These are phyloP conservation scores for Boletus patriciae DNA, from an alignment of 768 basidiomycete species.

Conservation along the genomic window DNA sequence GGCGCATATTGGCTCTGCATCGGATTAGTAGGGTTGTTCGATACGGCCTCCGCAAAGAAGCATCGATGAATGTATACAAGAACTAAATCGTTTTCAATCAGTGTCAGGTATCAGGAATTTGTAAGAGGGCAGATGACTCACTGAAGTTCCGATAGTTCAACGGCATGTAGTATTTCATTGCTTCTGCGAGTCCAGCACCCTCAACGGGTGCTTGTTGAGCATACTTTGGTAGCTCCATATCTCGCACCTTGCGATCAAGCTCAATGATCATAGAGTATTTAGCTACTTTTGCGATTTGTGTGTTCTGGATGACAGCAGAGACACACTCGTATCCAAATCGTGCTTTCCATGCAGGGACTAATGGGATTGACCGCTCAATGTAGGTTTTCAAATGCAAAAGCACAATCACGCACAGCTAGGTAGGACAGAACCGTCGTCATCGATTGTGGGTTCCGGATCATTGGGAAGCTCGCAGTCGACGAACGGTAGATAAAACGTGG, in stretches of 20 bases:
- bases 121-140: slow-evolving; percentile 33
- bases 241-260: slow-evolving; percentile 62
- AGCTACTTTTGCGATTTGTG: slow-evolving; percentile 61
- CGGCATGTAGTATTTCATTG: slow-evolving; percentile 78
- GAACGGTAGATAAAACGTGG: slow-evolving; percentile 68
- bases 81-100: slow-evolving; percentile 38
- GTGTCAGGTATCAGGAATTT: background rate
- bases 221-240: slow-evolving; percentile 66
- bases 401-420: slow-evolving; percentile 53
- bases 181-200: slow-evolving; percentile 53
- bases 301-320: slow-evolving; percentile 66
- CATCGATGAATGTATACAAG: slow-evolving; percentile 72
- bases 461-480: slow-evolving; percentile 70
- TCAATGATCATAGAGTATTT: slow-evolving; percentile 63
- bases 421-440: slow-evolving; percentile 55
- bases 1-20: slow-evolving; percentile 67
- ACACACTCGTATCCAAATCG: slow-evolving; percentile 66
- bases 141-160: slow-evolving; percentile 69
- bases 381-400: background rate
- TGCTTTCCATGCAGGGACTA: slow-evolving; percentile 72
- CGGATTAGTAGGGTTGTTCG: slow-evolving; percentile 62
- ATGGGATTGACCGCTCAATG: background rate
- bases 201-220: slow-evolving; percentile 50
- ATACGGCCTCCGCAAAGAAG: slow-evolving; percentile 73
- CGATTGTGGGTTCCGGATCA: slow-evolving; percentile 58